These are phyloP conservation scores for Saccharomycopsis schoenii DNA, from an alignment of 805 yeast genomes.

Conservation along the genomic window DNA sequence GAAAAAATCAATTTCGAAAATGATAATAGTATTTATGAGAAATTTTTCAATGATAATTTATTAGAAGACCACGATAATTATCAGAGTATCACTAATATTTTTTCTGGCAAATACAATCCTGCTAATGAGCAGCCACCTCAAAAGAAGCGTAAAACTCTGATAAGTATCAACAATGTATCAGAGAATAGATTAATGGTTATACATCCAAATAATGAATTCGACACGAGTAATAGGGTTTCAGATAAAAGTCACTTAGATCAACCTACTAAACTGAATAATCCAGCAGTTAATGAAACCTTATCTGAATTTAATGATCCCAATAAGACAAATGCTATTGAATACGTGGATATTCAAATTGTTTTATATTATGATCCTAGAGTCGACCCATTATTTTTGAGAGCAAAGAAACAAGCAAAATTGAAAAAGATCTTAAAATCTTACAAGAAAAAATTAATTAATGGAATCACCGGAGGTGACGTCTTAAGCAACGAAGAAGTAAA, in stretches of 20 bases:
- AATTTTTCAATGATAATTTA: conserved; percentile 2
- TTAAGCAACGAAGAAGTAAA: conserved; percentile 3
- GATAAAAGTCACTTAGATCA: too few species aligned
- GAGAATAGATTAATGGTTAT: neutral
- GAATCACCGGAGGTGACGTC: neutral
- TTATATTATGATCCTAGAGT: conserved; percentile 12
- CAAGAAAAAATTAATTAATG: conserved; percentile 7
- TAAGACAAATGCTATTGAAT: neutral
- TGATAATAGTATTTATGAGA: conserved; percentile 14
- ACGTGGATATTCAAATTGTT: conserved; percentile 1
- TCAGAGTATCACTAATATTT: neutral
- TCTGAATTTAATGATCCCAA: neutral
- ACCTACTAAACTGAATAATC: neutral
- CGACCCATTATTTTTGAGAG: conserved; percentile 15
- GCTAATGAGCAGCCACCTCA: neutral
- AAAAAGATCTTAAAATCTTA: conserved; percentile 15
- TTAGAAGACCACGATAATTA: neutral
- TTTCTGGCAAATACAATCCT: neutral
- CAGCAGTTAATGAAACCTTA: neutral
- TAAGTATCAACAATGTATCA: neutral
- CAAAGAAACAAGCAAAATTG: conserved; percentile 16
- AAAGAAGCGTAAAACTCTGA: neutral
- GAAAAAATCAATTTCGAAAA: conserved; percentile 17
- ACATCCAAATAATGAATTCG: neutral
- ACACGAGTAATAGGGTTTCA: neutral